Conservation (phyloP, 345 rosid genomes). For the Eucalyptus erythrocorys region DNA sequence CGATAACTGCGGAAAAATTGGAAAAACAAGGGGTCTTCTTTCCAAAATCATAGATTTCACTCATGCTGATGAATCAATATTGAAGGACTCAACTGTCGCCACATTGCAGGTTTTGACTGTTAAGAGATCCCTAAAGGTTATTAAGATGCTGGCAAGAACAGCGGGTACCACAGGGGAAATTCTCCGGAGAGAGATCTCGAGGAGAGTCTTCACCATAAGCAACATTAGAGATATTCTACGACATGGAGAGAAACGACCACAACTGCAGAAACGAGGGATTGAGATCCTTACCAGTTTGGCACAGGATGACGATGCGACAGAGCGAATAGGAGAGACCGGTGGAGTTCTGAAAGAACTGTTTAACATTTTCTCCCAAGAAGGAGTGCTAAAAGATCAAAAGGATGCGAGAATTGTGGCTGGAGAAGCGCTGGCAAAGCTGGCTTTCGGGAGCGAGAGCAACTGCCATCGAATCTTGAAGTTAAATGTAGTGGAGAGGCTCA, state of each 20-base stretch:
- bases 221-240: conserved; percentile 54
- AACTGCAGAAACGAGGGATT: conserved; percentile 60
- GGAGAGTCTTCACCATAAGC: conserved; percentile 54
- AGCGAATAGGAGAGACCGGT: conserved; percentile 65
- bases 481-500: conserved; percentile 30
- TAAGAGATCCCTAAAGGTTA: conserved; percentile 50
- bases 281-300: conserved; percentile 55
- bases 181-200: conserved; percentile 64
- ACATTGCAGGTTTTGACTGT: conserved; percentile 44
- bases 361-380: conserved; percentile 39
- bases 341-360: conserved; percentile 59
- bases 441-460: conserved; percentile 53
- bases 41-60: conserved; percentile 68
- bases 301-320: conserved; percentile 44
- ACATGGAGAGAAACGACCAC: conserved; percentile 28
- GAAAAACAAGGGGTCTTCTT: conserved; percentile 67
- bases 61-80: conserved; percentile 32
- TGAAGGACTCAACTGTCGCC: conserved; percentile 31
- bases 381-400: conserved; percentile 1
- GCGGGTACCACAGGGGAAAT: conserved; percentile 49
- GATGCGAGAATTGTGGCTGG: conserved; percentile 55
- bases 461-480: conserved; percentile 52
- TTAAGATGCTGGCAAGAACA: conserved; percentile 63
- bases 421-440: conserved; percentile 69
- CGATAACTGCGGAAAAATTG: conserved; percentile 80